Conservation (phyloP, 2,329 filamentous ascomycete species). For the Cladophialophora psammophila region DNA sequence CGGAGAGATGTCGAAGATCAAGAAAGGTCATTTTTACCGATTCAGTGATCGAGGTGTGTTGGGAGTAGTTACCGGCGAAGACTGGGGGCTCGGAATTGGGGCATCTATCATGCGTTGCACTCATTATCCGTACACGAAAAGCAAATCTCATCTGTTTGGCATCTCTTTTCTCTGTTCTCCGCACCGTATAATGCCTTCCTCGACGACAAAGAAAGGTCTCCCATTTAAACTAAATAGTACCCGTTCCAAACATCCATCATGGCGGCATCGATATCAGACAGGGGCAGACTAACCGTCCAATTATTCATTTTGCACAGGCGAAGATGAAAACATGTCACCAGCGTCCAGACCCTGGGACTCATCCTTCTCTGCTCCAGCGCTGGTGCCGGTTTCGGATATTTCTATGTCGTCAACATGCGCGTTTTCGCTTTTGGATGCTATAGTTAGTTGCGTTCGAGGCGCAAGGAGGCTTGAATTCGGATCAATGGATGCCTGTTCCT, state of each 20-base stretch:
- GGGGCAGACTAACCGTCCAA: not conserved
- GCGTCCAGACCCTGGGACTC: constrained; percentile 26
- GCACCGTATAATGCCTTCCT: not conserved
- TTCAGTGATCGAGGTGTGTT: no score
- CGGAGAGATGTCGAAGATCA: not conserved
- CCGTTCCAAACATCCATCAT: not conserved
- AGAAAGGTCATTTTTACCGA: no score
- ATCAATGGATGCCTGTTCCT: not conserved
- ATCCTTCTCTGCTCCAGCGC: constrained; percentile 1
- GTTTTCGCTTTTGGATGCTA: not conserved
- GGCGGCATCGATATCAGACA: not conserved
- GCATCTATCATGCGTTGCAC: no score
- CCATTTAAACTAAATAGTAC: not conserved
- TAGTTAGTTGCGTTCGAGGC: not conserved
- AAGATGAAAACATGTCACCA: constrained; percentile 36
- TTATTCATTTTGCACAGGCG: constrained; percentile 28
- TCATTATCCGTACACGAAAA: no score
- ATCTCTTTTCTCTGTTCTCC: not conserved
- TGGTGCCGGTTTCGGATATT: not conserved
- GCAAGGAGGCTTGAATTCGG: not conserved
- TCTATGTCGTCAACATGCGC: not conserved
- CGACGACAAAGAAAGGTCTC: not conserved
- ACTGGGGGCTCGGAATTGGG: no score
- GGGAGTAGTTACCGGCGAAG: no score
- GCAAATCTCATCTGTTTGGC: no score